phyloP scores from a whole-genome alignment of 1,139 yeast genomes.

The Diutina mesorugosa region DNA sequence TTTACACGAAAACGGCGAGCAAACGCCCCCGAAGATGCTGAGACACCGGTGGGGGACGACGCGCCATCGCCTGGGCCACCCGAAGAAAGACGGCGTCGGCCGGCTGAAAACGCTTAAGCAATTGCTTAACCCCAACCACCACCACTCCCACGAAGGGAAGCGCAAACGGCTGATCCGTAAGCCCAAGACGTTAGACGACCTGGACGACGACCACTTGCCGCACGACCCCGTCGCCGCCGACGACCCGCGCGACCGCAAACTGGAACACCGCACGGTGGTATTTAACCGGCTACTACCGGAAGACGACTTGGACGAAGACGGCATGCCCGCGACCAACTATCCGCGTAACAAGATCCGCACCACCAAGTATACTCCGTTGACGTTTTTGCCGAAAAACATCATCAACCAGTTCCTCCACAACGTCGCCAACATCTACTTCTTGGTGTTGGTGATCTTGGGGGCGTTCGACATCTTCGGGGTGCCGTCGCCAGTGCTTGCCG shows the following conservation, averaged over 20 bases:
- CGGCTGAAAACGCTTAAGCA: constrained; percentile 34
- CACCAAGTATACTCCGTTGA: constrained; percentile 45
- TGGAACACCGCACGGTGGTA: constrained; percentile 1
- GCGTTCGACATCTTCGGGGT: constrained; percentile 45
- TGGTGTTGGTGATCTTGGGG: constrained; percentile 38
- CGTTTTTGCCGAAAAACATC: constrained; percentile 42
- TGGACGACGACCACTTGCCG: background rate
- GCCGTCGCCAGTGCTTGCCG: constrained; percentile 40
- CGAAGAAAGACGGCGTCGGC: constrained; percentile 29
- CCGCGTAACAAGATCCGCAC: constrained; percentile 48
- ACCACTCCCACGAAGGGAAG: background rate
- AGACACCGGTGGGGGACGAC: constrained; percentile 89
- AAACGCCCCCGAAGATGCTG: constrained; percentile 26
- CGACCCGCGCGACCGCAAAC: background rate
- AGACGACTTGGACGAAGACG: constrained; percentile 8
- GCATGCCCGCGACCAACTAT: constrained; percentile 19
- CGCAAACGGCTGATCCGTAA: background rate
- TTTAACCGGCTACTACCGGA: constrained; percentile 1
- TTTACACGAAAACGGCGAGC: background rate
- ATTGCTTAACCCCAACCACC: constrained; percentile 3
- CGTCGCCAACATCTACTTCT: constrained; percentile 44
- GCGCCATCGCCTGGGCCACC: constrained; percentile 63
- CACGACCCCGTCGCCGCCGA: background rate
- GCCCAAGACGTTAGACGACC: background rate
- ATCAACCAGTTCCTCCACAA: constrained; percentile 35